Evolutionary conservation across 2,329 filamentous ascomycete genomes (phyloP), one percentile per base, ranked within the genome.

Genomic region (Epicoccum nigrum): DNA sequence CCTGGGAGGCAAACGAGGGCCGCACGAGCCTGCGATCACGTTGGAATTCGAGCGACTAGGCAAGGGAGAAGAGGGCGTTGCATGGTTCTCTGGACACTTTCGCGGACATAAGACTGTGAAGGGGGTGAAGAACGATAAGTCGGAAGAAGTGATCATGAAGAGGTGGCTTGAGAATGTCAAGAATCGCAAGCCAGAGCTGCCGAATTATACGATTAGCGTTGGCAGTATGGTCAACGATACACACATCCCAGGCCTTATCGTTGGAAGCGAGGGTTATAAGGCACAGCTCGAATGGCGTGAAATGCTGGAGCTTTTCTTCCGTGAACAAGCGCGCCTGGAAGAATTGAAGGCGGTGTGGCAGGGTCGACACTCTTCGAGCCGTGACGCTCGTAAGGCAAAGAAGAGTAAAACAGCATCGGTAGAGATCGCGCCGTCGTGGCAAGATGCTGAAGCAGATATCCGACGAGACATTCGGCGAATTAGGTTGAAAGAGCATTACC

Each of bases 191-290:
- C 56, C 65, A 9, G 62, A 73, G 28, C 60, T 67, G 56, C 68
- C 70, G 9, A 61, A 67, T 21, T 71, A 71, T 39, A 69, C 63
- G 0, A 65, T 73, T 7, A 56, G 51, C 7, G 62, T 73, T 12
- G 55, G 58, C 1, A 47, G 45, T n/a, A 21, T 67, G n/a, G 66
- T 72, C 1, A 73, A 72, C 34, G 70, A 73, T 23, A 71, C 68
- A 0, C 56, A 54, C 8, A 54, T 73, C 1, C 64, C 67, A 4
- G 58, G 39, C 0, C 55, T 73, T 12, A 32, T 16, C 3, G 57
- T 71, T 27, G 43, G 65, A 30, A 34, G 49, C 9, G 51, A 52
- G 9, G 38, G 52, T 5, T 55, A 67, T 16, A 65, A 58, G 40
- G 60, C 71, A 2, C 39, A 19, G 1, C 60, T 72, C 19, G 45